phyloP scores from a whole-genome alignment of 2,329 filamentous ascomycete species.

The Ophiosphaerella korrae region DNA sequence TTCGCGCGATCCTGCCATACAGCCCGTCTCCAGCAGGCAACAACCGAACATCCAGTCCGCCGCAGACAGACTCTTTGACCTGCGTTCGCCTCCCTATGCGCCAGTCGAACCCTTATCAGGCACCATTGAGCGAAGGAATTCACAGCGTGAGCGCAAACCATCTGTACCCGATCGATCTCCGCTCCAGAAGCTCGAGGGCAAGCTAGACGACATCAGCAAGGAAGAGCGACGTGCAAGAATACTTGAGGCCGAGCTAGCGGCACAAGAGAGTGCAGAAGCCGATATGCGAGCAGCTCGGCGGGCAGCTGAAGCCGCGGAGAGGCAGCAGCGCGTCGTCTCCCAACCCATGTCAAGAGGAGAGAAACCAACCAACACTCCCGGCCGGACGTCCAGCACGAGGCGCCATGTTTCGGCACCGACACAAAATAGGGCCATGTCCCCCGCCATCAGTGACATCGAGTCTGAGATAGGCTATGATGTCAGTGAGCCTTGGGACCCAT shows the following conservation, averaged over 20 bases:
- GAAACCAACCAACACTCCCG: slow-evolving; percentile 11
- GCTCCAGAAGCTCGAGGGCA: slow-evolving; percentile 89
- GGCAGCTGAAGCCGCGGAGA: slow-evolving; percentile 35
- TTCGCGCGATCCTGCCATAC: slow-evolving; percentile 41
- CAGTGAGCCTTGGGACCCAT: slow-evolving; percentile 44
- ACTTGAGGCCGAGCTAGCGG: slow-evolving; percentile 77
- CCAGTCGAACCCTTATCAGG: slow-evolving; percentile 36
- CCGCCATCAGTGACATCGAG: slow-evolving; percentile 32
- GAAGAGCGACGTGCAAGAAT: slow-evolving; percentile 89
- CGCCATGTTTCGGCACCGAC: slow-evolving; percentile 44
- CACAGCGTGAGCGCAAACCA: slow-evolving; percentile 45
- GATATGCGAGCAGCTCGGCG: slow-evolving; percentile 41
- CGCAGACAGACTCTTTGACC: slow-evolving; percentile 36
- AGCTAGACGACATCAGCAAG: slow-evolving; percentile 90
- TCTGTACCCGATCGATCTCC: slow-evolving; percentile 85
- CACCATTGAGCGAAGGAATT: slow-evolving; percentile 28
- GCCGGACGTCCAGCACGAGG: slow-evolving; percentile 23
- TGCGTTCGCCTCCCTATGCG: slow-evolving; percentile 38
- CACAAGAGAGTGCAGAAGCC: slow-evolving; percentile 64
- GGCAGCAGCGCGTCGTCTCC: slow-evolving; percentile 37
- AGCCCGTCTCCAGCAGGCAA: slow-evolving; percentile 41
- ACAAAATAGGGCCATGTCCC: slow-evolving; percentile 24
- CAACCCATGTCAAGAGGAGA: slow-evolving; percentile 27
- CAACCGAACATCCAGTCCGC: slow-evolving; percentile 41
- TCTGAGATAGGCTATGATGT: slow-evolving; percentile 41